phyloP scores from a whole-genome alignment of 2,329 filamentous ascomycete genomes.

The Colletotrichum liriopes region DNA sequence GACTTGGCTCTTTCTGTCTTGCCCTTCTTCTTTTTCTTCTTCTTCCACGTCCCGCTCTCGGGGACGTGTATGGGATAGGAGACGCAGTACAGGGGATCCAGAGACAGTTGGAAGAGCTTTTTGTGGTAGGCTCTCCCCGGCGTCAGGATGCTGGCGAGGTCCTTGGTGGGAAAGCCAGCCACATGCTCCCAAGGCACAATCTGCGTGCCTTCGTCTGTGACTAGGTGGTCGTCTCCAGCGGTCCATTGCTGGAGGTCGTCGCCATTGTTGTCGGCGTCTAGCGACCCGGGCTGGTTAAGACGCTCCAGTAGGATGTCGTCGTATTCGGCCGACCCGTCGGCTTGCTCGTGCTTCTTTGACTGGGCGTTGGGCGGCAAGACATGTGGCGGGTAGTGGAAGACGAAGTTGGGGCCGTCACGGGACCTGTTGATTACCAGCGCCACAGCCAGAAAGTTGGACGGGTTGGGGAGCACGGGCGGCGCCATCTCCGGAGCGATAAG shows the following conservation, averaged over 20 bases:
- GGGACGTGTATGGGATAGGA: conserved; percentile 88
- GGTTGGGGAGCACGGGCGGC: conserved; percentile 64
- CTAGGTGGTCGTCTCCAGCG: conserved; percentile 67
- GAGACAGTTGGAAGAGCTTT: conserved; percentile 83
- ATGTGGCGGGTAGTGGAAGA: conserved; percentile 89
- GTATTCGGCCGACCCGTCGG: conserved; percentile 56
- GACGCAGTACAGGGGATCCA: conserved; percentile 85
- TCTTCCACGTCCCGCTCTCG: conserved; percentile 83
- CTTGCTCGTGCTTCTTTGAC: conserved; percentile 53
- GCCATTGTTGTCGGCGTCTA: conserved; percentile 50
- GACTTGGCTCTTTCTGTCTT: conserved; percentile 48
- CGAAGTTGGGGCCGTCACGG: conserved; percentile 83
- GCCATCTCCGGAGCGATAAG: conserved; percentile 56
- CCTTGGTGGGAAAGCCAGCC: conserved; percentile 81
- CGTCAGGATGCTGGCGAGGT: conserved; percentile 85
- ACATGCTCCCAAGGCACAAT: conserved; percentile 81
- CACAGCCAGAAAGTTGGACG: conserved; percentile 76
- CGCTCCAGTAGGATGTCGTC: conserved; percentile 68
- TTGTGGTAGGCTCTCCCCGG: conserved; percentile 85
- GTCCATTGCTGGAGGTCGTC: conserved; percentile 63
- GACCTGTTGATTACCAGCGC: conserved; percentile 82
- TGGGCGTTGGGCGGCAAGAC: conserved; percentile 59
- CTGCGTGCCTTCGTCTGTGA: conserved; percentile 70
- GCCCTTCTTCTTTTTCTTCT: conserved; percentile 64
- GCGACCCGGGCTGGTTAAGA: conserved; percentile 56